A percentile compares a stretch with the other conserved stretches of the same genome.
Evolutionary conservation across 257 asterid genomes (phyloP).

Genomic region (Dorcoceras hygrometricum): DNA sequence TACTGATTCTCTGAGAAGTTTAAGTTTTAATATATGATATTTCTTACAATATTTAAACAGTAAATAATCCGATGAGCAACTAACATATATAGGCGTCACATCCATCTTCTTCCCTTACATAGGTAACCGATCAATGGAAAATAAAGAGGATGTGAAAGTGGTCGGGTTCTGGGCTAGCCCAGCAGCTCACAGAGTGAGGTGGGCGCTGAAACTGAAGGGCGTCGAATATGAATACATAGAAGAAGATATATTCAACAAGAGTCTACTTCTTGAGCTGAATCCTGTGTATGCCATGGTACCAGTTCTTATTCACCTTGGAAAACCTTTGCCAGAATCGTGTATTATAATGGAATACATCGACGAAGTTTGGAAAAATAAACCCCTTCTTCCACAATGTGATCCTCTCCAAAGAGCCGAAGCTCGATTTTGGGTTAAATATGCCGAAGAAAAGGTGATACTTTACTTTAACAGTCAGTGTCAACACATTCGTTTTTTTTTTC

Average conservation of each 20-base stretch:
- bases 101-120: background rate
- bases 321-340: slow-evolving; percentile 32
- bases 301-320: slow-evolving; percentile 39
- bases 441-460: slow-evolving; percentile 31
- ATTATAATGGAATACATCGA: slow-evolving; percentile 45
- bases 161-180: slow-evolving; percentile 48
- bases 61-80: too few species aligned
- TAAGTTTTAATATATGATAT: too few species aligned
- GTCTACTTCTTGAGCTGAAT: slow-evolving; percentile 31
- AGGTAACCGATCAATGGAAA: background rate
- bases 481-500: too few species aligned
- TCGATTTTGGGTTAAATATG: slow-evolving; percentile 39
- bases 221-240: slow-evolving; percentile 39
- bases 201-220: slow-evolving; percentile 45
- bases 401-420: slow-evolving; percentile 33
- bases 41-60: too few species aligned
- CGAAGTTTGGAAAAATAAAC: slow-evolving; percentile 34
- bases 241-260: slow-evolving; percentile 39
- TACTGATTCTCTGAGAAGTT: too few species aligned
- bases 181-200: slow-evolving; percentile 36
- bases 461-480: too few species aligned
- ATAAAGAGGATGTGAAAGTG: slow-evolving; percentile 25
- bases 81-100: background rate
- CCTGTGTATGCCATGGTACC: slow-evolving; percentile 38
- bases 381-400: slow-evolving; percentile 32